phyloP scores from a whole-genome alignment of 2,329 filamentous ascomycete genomes.

The Scolecobasidium constrictum region DNA sequence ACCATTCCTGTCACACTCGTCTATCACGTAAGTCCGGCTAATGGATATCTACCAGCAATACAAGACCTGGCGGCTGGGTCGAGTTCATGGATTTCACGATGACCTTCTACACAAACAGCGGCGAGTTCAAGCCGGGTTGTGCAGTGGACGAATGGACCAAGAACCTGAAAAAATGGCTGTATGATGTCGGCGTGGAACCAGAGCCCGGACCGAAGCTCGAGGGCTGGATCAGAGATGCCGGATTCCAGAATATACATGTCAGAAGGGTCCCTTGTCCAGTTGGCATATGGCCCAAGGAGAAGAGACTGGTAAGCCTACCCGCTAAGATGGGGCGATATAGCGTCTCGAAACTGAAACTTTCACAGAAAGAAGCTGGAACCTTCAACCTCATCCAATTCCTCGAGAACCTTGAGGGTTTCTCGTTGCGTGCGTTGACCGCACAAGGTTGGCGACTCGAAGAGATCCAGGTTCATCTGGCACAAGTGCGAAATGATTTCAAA shows the following conservation, averaged over 20 bases:
- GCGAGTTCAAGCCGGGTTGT: constrained; percentile 23
- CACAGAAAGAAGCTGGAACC: constrained; percentile 18
- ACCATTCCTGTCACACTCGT: not conserved
- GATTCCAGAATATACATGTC: constrained; percentile 20
- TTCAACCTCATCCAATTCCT: constrained; percentile 18
- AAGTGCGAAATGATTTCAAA: constrained; percentile 16
- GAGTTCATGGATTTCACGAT: constrained; percentile 39
- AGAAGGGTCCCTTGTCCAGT: constrained; percentile 12
- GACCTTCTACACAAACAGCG: constrained; percentile 26
- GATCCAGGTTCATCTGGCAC: constrained; percentile 17
- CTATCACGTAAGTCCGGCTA: too few relatives aligned
- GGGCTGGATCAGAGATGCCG: constrained; percentile 21
- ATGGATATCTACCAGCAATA: constrained; percentile 11
- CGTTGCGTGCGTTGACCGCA: constrained; percentile 13
- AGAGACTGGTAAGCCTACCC: constrained; percentile 13
- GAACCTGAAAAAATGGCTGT: constrained; percentile 11
- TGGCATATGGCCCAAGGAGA: constrained; percentile 15
- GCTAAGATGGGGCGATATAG: too few relatives aligned
- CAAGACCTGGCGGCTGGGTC: constrained; percentile 38
- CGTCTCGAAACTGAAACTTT: too few relatives aligned
- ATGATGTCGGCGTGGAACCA: constrained; percentile 12
- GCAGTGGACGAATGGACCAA: constrained; percentile 9
- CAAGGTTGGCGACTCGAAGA: constrained; percentile 16
- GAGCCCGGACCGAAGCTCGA: constrained; percentile 23
- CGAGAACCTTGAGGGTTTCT: constrained; percentile 19